Percentiles rank a stretch among this genome's conserved stretches.
phyloP scores from a whole-genome alignment of 2,329 filamentous ascomycete species.

The Dendrostoma leiphaemia region DNA sequence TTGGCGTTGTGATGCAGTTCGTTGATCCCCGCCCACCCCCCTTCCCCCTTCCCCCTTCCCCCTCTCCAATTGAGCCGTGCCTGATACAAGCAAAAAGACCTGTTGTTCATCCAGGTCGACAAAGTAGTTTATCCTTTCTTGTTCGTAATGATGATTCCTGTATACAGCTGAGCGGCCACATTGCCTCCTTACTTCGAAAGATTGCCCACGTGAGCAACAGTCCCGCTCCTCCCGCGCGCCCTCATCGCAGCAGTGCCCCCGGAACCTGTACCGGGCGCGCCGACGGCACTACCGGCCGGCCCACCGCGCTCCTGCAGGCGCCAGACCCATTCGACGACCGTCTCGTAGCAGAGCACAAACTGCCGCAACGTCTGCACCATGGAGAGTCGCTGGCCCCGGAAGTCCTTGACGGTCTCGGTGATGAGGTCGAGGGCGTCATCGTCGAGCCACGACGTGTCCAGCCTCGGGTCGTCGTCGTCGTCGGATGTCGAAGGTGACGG shows the following conservation, averaged over 20 bases:
- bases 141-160: too few species aligned
- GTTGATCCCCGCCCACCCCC: too few species aligned
- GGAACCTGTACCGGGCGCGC: conserved; percentile 14
- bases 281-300: conserved; percentile 21
- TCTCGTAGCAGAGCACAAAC: conserved; percentile 96
- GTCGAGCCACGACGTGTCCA: conserved; percentile 64
- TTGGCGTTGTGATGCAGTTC: neutral
- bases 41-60: too few species aligned
- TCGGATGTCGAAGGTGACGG: conserved; percentile 13
- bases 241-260: conserved; percentile 16
- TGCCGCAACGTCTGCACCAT: conserved; percentile 96
- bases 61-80: too few species aligned
- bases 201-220: conserved; percentile 14
- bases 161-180: too few species aligned
- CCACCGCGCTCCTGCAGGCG: conserved; percentile 40
- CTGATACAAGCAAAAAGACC: too few species aligned
- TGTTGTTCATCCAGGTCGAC: too few species aligned
- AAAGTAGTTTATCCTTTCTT: too few species aligned
- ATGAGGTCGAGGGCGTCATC: conserved; percentile 75
- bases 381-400: conserved; percentile 81
- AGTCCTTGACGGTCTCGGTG: conserved; percentile 85
- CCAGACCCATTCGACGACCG: conserved; percentile 80
- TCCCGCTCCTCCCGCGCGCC: conserved; percentile 14
- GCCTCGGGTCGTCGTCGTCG: conserved; percentile 16
- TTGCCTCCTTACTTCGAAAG: conserved; percentile 1